Evolutionary conservation across 2,329 filamentous ascomycete genomes (phyloP).

Genomic region (Nemania abortiva): DNA sequence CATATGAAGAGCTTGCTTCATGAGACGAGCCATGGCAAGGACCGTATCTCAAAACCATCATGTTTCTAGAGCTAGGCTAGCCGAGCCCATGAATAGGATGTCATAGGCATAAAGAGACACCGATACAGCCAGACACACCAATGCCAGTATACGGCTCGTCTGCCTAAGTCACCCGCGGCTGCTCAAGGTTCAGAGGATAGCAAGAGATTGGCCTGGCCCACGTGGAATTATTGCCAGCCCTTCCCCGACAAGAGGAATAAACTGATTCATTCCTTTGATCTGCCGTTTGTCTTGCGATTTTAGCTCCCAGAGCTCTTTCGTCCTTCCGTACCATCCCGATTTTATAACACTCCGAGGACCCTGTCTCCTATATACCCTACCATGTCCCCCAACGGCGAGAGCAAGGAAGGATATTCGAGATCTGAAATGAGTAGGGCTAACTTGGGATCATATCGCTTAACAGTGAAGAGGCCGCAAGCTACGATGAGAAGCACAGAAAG

Average conservation of each 20-base stretch:
- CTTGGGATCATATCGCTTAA: slow-evolving; percentile 15
- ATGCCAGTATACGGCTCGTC: not conserved
- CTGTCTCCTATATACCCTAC: not conserved
- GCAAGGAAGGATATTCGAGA: not conserved
- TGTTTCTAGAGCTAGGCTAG: not conserved
- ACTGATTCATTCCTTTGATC: not conserved
- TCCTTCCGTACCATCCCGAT: not conserved
- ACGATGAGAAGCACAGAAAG: slow-evolving; percentile 68
- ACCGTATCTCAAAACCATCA: not conserved
- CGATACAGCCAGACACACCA: not conserved
- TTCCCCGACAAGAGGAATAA: not conserved
- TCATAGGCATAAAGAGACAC: not conserved
- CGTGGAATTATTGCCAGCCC: not conserved
- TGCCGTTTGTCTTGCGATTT: not conserved
- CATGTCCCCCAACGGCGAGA: not conserved
- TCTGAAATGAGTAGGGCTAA: no score
- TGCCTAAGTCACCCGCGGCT: not conserved
- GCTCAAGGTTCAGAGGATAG: not conserved
- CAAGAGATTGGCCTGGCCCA: not conserved
- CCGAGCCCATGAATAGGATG: not conserved
- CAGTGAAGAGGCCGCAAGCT: slow-evolving; percentile 65
- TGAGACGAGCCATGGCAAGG: not conserved
- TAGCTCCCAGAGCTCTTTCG: not conserved
- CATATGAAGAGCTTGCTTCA: not conserved
- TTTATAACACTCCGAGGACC: not conserved